Evolutionary conservation across 805 yeast genomes (phyloP), one percentile per base, ranked within the genome.

Genomic region (Barnettozyma siamensis): DNA sequence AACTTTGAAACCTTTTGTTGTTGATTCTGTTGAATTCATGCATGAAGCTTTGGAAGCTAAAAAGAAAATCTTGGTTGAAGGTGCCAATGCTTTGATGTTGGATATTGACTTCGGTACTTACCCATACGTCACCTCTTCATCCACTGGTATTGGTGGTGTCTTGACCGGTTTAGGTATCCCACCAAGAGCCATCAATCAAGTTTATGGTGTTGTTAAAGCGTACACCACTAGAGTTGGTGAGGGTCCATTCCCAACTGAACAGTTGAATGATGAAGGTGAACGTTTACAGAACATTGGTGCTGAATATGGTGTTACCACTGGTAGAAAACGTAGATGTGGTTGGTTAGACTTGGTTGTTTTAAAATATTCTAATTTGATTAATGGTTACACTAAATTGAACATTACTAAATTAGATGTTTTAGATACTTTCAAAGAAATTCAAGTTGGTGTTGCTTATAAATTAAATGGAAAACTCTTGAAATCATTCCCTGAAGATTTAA

Each of bases 221-320:
- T 93, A 93, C 69, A 93, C 99, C 35, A 93, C 99, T 29, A 81
- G 99, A 67, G 99, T 93, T 42, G 99, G 99, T 57, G 98, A 89
- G 62, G 99, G 99, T 50, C 99, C 99, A 26, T 93, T 93, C 84
- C 97, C 99, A 47, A 83, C 98, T 43, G 99, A 93, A 68, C 98
- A 89, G 64, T 75, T 89, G 61, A 88, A 91, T 64, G 80, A 69
- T 29, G 78, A 70, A 36, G 99, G 99, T 59, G 95, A 85, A 57
- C 77, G 78, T 51, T 73, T 93, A 60, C 99, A 93, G 65, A 67
- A 73, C 33, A 86, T 93, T 48, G 99, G 99, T 58, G 95, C 89
- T 44, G 99, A 93, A 68, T 86, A 62, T 58, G 99, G 99, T 67
- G 99, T 93, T 54, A 93, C 99, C 49, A 93, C 99, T 29, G 99